phyloP scores from a whole-genome alignment of 2,329 filamentous ascomycete species.

The Fonsecaea erecta region DNA sequence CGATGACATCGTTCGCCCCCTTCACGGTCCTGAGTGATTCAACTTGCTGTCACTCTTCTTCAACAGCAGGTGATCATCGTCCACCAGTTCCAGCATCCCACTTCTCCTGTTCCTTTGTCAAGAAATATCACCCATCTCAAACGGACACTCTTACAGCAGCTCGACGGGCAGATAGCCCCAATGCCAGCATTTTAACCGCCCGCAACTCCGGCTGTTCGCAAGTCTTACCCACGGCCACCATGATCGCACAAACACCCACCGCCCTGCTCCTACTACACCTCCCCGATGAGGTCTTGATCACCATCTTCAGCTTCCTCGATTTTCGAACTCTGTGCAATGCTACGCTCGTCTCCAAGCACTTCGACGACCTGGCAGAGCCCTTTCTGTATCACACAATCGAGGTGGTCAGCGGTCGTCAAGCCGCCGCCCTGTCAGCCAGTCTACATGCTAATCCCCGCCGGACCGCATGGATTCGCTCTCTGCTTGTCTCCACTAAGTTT shows the following conservation, averaged over 20 bases:
- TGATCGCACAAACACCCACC: constrained; percentile 29
- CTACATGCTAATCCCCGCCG: constrained; percentile 31
- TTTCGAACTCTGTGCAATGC: constrained; percentile 25
- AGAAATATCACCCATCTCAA: not conserved
- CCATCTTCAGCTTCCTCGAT: constrained; percentile 34
- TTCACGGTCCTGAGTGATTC: not conserved
- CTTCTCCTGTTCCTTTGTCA: not conserved
- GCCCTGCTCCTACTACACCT: constrained; percentile 33
- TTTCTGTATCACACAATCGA: constrained; percentile 35
- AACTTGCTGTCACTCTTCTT: not conserved
- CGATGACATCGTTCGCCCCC: constrained; percentile 17
- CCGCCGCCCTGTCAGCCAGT: constrained; percentile 25
- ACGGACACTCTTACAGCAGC: not conserved
- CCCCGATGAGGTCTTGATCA: constrained; percentile 37
- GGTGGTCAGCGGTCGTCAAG: constrained; percentile 31
- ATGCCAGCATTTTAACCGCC: constrained; percentile 4
- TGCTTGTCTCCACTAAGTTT: constrained; percentile 37
- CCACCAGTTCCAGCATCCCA: constrained; percentile 3
- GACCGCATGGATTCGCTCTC: constrained; percentile 32
- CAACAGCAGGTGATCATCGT: constrained; percentile 8
- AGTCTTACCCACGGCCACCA: constrained; percentile 22
- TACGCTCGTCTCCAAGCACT: constrained; percentile 31
- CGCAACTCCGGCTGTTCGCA: not conserved
- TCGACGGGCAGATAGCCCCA: not conserved
- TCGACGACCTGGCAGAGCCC: constrained; percentile 34